Conservation (phyloP, 352 stramenopile species). For the Paralagenidium karlingii region DNA sequence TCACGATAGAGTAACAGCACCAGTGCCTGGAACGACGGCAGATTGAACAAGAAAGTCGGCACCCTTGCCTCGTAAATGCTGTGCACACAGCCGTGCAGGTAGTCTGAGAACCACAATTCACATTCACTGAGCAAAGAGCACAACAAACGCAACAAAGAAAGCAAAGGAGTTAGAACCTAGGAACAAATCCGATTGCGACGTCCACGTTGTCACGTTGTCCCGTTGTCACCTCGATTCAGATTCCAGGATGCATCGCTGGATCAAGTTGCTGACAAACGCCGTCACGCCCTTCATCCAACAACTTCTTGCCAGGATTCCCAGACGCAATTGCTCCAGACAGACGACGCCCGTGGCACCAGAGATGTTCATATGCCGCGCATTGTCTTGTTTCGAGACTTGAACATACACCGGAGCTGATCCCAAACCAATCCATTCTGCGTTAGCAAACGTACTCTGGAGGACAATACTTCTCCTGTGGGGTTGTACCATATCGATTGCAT, state of each 20-base stretch:
- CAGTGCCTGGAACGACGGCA: conserved; percentile 31
- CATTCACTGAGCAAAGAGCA: no score
- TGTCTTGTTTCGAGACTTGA: conserved; percentile 69
- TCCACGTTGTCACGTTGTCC: no score
- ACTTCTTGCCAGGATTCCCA: conserved; percentile 61
- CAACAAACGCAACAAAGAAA: not conserved
- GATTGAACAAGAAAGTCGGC: conserved; percentile 30
- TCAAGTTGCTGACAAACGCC: conserved; percentile 63
- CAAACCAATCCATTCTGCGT: not conserved
- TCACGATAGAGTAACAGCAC: conserved; percentile 54
- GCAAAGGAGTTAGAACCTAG: no score
- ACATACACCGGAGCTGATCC: conserved; percentile 46
- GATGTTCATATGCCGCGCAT: conserved; percentile 56
- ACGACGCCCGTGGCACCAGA: conserved; percentile 54
- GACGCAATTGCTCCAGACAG: conserved; percentile 61
- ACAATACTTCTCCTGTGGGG: no score
- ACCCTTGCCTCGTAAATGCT: conserved; percentile 43
- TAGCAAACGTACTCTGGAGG: not conserved
- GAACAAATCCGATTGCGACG: no score
- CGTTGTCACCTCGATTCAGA: conserved; percentile 42
- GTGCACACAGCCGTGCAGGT: conserved; percentile 36
- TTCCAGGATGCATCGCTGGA: conserved; percentile 30
- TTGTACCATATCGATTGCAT: conserved; percentile 58
- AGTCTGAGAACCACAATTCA: conserved; percentile 49
- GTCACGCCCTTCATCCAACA: conserved; percentile 58